Percentiles rank a stretch among this genome's conserved stretches.
Evolutionary conservation across 139 green algal genomes (phyloP).

Genomic region (Chlamydomonas sp.): DNA sequence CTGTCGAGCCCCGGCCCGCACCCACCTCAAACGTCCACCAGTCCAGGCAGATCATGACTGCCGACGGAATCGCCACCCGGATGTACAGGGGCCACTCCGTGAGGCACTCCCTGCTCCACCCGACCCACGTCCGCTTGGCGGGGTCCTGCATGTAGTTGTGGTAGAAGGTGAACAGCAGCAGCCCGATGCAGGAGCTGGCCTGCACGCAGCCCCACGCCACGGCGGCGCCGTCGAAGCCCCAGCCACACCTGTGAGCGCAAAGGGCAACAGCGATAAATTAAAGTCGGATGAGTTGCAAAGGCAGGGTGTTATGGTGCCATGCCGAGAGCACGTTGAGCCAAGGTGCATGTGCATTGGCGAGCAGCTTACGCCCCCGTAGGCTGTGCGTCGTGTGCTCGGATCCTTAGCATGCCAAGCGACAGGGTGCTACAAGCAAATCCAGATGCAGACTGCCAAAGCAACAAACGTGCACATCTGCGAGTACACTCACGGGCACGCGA

Average conservation of each 20-base stretch:
- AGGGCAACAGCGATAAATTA: neutral
- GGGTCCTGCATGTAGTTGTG: constrained; percentile 49
- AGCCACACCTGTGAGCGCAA: constrained; percentile 45
- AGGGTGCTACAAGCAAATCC: no score
- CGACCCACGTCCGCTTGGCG: constrained; percentile 51
- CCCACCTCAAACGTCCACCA: constrained; percentile 84
- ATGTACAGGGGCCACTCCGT: constrained; percentile 72
- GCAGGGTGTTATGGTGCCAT: neutral
- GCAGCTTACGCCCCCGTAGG: no score
- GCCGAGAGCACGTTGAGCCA: neutral
- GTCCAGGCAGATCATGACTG: constrained; percentile 79
- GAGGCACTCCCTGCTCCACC: constrained; percentile 70
- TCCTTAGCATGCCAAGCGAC: no score
- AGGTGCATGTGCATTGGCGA: neutral
- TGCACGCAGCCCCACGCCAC: constrained; percentile 65
- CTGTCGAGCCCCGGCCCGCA: neutral
- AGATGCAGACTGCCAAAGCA: no score
- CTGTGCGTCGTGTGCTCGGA: no score
- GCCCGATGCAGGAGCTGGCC: constrained; percentile 38
- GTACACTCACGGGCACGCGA: neutral
- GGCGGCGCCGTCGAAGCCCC: constrained; percentile 62
- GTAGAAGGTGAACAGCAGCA: constrained; percentile 56
- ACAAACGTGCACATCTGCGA: no score
- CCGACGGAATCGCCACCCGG: constrained; percentile 69
- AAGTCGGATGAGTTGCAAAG: neutral